Evolutionary conservation across 1,284 basidiomycete genomes (phyloP).

Genomic region (Fistulinella staudtii): DNA sequence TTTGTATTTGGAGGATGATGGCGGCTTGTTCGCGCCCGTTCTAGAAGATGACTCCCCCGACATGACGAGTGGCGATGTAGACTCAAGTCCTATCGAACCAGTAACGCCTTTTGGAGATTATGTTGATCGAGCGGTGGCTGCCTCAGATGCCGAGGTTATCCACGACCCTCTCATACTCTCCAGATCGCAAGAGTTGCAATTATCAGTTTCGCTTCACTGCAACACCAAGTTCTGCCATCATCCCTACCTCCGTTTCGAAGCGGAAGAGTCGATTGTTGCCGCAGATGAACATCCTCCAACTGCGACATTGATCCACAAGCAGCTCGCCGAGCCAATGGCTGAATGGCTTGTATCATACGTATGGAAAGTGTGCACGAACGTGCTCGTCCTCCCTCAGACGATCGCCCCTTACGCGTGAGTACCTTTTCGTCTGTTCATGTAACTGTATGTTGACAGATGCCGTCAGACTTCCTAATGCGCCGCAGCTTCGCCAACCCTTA

Average conservation of each 20-base stretch:
- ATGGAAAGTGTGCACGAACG: constrained; percentile 74
- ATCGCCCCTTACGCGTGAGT: constrained; percentile 48
- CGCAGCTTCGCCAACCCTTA: constrained; percentile 38
- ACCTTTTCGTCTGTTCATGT: constrained; percentile 2
- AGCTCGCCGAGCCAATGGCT: constrained; percentile 67
- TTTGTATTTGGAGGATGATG: constrained; percentile 33
- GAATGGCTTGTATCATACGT: constrained; percentile 75
- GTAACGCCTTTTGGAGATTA: constrained; percentile 72
- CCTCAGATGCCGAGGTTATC: constrained; percentile 29
- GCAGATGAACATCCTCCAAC: constrained; percentile 37
- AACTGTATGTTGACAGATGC: constrained; percentile 13
- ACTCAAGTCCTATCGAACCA: constrained; percentile 66
- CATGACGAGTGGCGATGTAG: constrained; percentile 44
- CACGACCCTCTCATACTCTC: constrained; percentile 19
- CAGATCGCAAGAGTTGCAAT: constrained; percentile 20
- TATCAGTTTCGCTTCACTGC: constrained; percentile 18
- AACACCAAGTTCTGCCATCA: constrained; percentile 18
- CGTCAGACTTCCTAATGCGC: constrained; percentile 32
- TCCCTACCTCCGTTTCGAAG: constrained; percentile 12
- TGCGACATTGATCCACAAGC: constrained; percentile 60
- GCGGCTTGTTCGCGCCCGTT: constrained; percentile 57
- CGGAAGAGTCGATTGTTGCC: constrained; percentile 13
- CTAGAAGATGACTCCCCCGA: constrained; percentile 66
- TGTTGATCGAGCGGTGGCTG: constrained; percentile 64
- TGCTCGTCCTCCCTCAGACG: constrained; percentile 49